Evolutionary conservation across 2,329 filamentous ascomycete species (phyloP), one percentile per base, ranked within the genome.

Genomic region (Epichloe typhina): DNA sequence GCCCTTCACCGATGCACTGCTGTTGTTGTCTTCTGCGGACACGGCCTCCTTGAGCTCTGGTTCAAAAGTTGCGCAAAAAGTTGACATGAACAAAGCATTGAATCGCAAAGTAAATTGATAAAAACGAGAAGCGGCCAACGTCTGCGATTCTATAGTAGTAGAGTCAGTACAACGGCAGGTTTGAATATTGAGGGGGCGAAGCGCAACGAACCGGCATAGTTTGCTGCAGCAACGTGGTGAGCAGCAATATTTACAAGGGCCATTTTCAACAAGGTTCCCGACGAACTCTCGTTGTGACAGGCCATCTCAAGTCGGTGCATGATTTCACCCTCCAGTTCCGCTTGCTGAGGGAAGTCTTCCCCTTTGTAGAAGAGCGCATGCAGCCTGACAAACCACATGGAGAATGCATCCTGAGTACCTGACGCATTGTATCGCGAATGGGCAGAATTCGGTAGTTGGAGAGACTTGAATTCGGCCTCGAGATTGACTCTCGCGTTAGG

Each of bases 301-400:
- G 87, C 80, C 57, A 85, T 77, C 46, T 82, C 77, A 38, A 95
- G 71, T 47, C 89, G 84, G 58, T 84, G 83, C 53, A 95, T 73
- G 12, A 97, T 85, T 64, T 95, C 88, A 52, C 81, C 81, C 66
- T 96, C 90, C 31, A 96, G 72, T 63, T 95, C 89, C 50, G 84
- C 79, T 56, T 89, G 85, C 54, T 84, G 81, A 1, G 80, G 69
- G 59, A 93, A 90, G 43, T 82, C 76, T 53, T 84, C 75, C 35
- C 88, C 89, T 54, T 83, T 83, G 67, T 86, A 91, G 65, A 87
- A 91, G 61, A 84, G 82, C 46, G 88, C 88, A 63, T 96, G 91
- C 42, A 96, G 76, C 58, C 85, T 83, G 53, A 91, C 78, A 60
- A 96, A 95, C 84, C 89, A 93, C 48, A 81, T 79, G 45, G 83